Conservation (phyloP, 441 rosid species). For the Syzygium syzygioides region DNA sequence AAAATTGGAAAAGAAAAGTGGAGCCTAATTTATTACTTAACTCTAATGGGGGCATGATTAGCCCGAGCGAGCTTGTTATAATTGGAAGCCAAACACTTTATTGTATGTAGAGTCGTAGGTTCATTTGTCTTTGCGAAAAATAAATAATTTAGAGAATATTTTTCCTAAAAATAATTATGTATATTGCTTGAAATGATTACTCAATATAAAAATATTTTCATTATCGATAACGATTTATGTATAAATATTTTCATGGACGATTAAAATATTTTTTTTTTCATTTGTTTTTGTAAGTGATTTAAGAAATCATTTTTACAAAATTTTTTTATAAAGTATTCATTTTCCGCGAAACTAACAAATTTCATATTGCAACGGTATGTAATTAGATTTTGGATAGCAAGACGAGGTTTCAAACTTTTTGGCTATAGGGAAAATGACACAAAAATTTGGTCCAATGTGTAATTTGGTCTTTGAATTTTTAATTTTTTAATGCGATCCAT, state of each 20-base stretch:
- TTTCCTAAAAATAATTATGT: neutral
- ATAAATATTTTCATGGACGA: rapidly evolving
- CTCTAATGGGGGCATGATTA: neutral
- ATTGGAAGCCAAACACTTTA: neutral
- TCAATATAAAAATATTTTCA: neutral
- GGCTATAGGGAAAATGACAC: no score
- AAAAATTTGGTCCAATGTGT: no score
- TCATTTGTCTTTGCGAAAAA: neutral
- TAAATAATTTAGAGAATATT: rapidly evolving
- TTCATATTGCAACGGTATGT: no score
- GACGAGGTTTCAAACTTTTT: neutral
- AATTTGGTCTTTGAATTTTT: no score
- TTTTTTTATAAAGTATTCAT: no score
- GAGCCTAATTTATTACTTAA: neutral
- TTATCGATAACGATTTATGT: rapidly evolving
- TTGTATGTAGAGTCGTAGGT: no score
- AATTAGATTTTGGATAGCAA: neutral
- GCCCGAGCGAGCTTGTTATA: neutral
- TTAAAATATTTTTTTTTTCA: neutral
- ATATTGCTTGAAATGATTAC: rapidly evolving
- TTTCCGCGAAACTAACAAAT: no score
- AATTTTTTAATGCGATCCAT: no score
- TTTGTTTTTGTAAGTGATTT: no score
- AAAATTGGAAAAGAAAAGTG: neutral
- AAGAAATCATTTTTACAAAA: no score